A percentile compares a stretch with the other conserved stretches of the same genome.
These are phyloP conservation scores for Agapanthus africanus DNA, from an alignment of 106 monocot species.

Conservation along the genomic window DNA sequence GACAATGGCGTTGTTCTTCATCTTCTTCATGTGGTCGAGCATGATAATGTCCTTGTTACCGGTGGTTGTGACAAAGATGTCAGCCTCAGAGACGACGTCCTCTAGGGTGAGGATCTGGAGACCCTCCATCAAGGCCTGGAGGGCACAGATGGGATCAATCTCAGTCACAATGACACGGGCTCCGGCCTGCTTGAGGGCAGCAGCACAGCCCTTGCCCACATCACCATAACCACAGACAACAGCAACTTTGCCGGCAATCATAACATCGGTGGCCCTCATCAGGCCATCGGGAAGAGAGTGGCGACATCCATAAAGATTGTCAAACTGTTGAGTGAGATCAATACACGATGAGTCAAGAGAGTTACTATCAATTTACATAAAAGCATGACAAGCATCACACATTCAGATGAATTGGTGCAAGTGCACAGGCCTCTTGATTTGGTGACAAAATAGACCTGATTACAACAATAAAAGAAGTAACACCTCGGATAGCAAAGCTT, in stretches of 20 bases:
- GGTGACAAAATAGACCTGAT: too few relatives aligned
- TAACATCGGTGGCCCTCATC: conserved; percentile 28
- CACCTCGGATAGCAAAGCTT: too few relatives aligned
- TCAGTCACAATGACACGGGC: conserved; percentile 27
- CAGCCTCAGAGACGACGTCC: conserved; percentile 27
- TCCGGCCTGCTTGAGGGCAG: conserved; percentile 20
- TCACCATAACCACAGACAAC: conserved; percentile 33
- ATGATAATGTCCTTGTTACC: conserved; percentile 49
- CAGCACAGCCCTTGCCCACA: conserved; percentile 32
- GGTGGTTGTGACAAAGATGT: conserved; percentile 39
- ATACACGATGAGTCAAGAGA: neutral
- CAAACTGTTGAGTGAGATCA: conserved; percentile 28
- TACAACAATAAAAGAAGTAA: too few relatives aligned
- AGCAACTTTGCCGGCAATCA: conserved; percentile 29
- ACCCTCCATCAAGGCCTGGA: conserved; percentile 42
- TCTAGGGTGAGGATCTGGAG: conserved; percentile 17
- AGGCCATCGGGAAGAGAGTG: conserved; percentile 36
- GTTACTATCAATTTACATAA: neutral
- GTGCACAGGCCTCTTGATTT: too few relatives aligned
- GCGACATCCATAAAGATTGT: conserved; percentile 35
- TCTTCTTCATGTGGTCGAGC: conserved; percentile 48
- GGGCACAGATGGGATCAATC: conserved; percentile 41
- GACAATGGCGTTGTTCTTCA: conserved; percentile 49
- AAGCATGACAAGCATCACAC: too few relatives aligned
- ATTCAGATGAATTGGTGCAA: too few relatives aligned